phyloP scores from a whole-genome alignment of 140 eudicot genomes.

The Stevia rebaudiana region DNA sequence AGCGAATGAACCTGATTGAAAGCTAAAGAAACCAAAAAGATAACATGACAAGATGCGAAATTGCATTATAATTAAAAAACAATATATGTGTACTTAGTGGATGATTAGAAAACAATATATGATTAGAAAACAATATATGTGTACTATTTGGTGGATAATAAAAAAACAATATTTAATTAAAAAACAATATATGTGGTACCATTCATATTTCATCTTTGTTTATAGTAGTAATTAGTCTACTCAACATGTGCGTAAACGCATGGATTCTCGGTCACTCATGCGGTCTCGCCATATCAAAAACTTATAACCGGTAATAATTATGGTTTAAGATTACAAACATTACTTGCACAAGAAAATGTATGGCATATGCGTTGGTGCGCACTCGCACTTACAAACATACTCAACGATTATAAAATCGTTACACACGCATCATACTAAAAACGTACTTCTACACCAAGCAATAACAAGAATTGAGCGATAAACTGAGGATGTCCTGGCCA shows the following conservation, averaged over 20 bases:
- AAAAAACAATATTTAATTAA: no score
- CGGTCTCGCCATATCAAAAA: background rate
- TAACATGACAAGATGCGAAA: no score
- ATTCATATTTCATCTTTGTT: no score
- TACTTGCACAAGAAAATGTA: constrained; percentile 3
- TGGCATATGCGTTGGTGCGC: background rate
- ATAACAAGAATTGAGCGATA: constrained; percentile 69
- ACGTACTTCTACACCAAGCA: constrained; percentile 50
- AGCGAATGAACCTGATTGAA: no score
- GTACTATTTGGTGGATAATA: no score
- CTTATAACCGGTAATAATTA: background rate
- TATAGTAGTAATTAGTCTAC: background rate
- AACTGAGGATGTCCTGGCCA: constrained; percentile 99
- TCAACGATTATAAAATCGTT: background rate
- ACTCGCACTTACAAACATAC: background rate
- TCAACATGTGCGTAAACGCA: background rate
- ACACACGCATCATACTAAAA: constrained; percentile 36
- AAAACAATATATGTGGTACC: no score
- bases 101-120: no score
- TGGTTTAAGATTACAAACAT: background rate
- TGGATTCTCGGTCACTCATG: background rate
- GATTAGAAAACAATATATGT: no score
- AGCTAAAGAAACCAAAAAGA: no score
- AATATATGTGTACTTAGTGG: no score
- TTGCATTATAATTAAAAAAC: no score